Conservation (phyloP, 208 protist genomes). For the Trypanosoma scelopori region DNA sequence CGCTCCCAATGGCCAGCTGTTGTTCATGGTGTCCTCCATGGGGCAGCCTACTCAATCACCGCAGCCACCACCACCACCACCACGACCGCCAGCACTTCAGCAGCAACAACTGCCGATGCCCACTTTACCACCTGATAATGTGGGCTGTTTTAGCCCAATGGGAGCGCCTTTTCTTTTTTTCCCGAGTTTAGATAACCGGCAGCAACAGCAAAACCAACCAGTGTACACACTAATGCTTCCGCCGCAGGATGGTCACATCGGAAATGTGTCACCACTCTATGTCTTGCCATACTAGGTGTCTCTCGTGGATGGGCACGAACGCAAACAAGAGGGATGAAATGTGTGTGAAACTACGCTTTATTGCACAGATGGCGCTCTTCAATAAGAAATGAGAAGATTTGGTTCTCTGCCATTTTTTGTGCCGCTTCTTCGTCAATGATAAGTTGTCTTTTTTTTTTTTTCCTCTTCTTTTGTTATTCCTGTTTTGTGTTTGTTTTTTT, state of each 20-base stretch:
- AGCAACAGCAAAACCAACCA: not conserved
- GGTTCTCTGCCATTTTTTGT: not conserved
- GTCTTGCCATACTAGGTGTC: constrained; percentile 7
- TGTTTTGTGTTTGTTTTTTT: too few species aligned
- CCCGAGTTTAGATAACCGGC: not conserved
- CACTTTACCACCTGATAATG: constrained; percentile 17
- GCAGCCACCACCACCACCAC: constrained; percentile 2
- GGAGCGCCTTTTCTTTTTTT: not conserved
- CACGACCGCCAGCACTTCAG: constrained; percentile 15
- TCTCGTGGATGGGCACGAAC: not conserved
- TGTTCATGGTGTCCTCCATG: not conserved
- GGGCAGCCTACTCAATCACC: not conserved
- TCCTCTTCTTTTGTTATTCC: constrained; percentile 22
- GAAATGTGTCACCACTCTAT: not conserved
- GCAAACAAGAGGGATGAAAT: not conserved
- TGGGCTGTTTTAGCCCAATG: not conserved
- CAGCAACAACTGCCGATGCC: too few species aligned
- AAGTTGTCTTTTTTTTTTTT: constrained; percentile 7
- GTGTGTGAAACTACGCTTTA: constrained; percentile 15
- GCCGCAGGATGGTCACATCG: not conserved
- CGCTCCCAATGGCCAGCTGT: constrained; percentile 1
- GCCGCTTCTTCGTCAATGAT: not conserved
- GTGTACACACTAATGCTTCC: constrained; percentile 15
- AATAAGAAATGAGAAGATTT: constrained; percentile 10
- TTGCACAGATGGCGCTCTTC: not conserved